Conservation (phyloP, 2,329 filamentous ascomycete species). For the Thielaviopsis euricoi region DNA sequence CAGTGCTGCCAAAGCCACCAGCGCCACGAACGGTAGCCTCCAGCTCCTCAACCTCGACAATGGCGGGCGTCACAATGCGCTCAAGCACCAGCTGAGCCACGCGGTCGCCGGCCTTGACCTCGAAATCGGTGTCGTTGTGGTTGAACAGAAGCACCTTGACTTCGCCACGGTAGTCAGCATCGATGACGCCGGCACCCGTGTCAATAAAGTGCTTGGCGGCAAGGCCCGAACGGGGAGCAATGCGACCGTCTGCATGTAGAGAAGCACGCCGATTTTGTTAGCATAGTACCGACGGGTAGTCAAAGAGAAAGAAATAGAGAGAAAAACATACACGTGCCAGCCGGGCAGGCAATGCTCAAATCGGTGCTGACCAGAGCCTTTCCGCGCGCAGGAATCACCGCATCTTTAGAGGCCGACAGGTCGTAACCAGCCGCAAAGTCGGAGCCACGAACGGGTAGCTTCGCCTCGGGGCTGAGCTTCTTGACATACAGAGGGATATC, state of each 20-base stretch:
- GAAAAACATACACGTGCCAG: slow-evolving; percentile 66
- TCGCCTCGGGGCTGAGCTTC: slow-evolving; percentile 67
- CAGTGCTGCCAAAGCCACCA: slow-evolving; percentile 85
- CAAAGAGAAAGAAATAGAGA: neutral
- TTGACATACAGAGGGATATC: slow-evolving; percentile 57
- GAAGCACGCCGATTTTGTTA: neutral
- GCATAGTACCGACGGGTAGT: neutral
- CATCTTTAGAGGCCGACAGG: slow-evolving; percentile 63
- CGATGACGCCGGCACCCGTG: slow-evolving; percentile 89
- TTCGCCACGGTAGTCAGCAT: slow-evolving; percentile 88
- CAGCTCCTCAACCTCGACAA: slow-evolving; percentile 74
- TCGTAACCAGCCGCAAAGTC: slow-evolving; percentile 89
- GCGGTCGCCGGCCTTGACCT: slow-evolving; percentile 69
- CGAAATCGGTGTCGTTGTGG: slow-evolving; percentile 67
- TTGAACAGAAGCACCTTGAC: slow-evolving; percentile 95
- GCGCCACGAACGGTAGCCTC: slow-evolving; percentile 82
- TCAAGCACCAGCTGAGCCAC: slow-evolving; percentile 89
- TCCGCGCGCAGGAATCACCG: slow-evolving; percentile 62
- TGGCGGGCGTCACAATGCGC: slow-evolving; percentile 83
- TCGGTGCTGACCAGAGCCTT: slow-evolving; percentile 83
- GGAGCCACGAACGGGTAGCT: slow-evolving; percentile 73
- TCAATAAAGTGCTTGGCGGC: slow-evolving; percentile 93
- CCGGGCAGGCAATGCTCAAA: slow-evolving; percentile 78
- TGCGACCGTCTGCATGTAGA: slow-evolving; percentile 52
- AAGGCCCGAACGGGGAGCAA: slow-evolving; percentile 80